These are phyloP conservation scores for Salix koriyanagi DNA, from an alignment of 345 rosid genomes.

Conservation along the genomic window DNA sequence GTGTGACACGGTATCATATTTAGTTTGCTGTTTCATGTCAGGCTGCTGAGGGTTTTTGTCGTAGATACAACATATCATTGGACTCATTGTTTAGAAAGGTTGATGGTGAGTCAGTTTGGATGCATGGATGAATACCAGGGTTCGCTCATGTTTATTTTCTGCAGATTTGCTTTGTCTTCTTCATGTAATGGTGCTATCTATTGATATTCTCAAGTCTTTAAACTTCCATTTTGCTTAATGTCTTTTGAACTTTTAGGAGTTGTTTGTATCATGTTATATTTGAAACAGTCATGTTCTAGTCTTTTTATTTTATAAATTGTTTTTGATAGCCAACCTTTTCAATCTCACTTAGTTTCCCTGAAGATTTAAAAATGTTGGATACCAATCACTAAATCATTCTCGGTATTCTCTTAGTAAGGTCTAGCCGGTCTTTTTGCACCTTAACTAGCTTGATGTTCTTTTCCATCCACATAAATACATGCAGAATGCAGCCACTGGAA, in stretches of 20 bases:
- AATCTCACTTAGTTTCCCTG: background rate
- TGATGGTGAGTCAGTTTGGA: constrained; percentile 55
- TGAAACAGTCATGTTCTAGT: background rate
- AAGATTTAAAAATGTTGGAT: background rate
- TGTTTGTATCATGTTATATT: background rate
- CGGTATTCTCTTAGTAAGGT: background rate
- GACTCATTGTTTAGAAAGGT: constrained; percentile 57
- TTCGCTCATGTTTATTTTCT: background rate
- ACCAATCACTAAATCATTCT: background rate
- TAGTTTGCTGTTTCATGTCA: constrained; percentile 30
- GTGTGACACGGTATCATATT: constrained; percentile 2
- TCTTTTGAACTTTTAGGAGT: background rate
- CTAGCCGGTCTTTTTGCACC: background rate
- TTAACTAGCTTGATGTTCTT: background rate
- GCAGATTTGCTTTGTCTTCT: background rate
- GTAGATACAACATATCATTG: constrained; percentile 61
- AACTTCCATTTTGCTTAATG: background rate
- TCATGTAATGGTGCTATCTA: background rate
- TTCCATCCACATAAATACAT: background rate
- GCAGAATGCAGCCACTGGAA: no score
- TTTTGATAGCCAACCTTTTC: background rate
- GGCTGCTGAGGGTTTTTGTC: constrained; percentile 97
- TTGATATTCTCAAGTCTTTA: background rate
- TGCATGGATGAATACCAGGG: background rate
- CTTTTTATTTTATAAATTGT: background rate